Base-by-base conservation (phyloP, 176 grass and related monocot genomes). In the Metroxylon sagu region DNA sequence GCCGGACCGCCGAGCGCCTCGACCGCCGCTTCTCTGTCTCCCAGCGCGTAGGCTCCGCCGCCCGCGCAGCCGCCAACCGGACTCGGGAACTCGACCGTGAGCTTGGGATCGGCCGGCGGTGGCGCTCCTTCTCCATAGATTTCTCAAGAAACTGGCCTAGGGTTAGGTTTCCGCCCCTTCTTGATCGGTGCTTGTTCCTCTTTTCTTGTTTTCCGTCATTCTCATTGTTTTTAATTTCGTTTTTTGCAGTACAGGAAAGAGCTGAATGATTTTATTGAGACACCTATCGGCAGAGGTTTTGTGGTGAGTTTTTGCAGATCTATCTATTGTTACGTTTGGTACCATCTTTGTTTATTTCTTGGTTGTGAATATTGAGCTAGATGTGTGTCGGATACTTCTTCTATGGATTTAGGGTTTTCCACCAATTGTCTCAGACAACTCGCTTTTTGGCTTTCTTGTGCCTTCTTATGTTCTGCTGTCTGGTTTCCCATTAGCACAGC, bases 91-190 rank as follows among this genome's bases (percentile, higher is more conserved):
- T 98, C 62, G 93, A 98, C 39, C 51, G 70, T 6, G 93, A 98
- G 76, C 71, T 92, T 12, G 87, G 93, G 39, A 77, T 98, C 75
- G 84, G 79, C 5, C 76, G 79, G 62, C 52, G 76, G 48, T 98
- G 84, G 84, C 77, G 87, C 14, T 83, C 87, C 35, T 98, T 98
- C 75, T 82, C 84, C 29, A 70, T 85, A 14, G 84, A 98, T 69
- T 98, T 98, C 70, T 85, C 80, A 39, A 77, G 93, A 66, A 98
- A 91, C 62, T 98, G 82, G 81, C 93, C 93, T 53, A 92, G 81
- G 79, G 93, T 98, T 79, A 17, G 26, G 29, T 68, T 58, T 60
- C 43, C 54, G 25, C 28, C 4, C 18, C 35, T 68, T 53, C 21
- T 48, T 30, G 35, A 43, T 19, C 18, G 3, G 19, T n/a, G 19